Evolutionary conservation across 257 asterid genomes (phyloP), one percentile per base, ranked within the genome.

Genomic region (Hygrophila difformis): DNA sequence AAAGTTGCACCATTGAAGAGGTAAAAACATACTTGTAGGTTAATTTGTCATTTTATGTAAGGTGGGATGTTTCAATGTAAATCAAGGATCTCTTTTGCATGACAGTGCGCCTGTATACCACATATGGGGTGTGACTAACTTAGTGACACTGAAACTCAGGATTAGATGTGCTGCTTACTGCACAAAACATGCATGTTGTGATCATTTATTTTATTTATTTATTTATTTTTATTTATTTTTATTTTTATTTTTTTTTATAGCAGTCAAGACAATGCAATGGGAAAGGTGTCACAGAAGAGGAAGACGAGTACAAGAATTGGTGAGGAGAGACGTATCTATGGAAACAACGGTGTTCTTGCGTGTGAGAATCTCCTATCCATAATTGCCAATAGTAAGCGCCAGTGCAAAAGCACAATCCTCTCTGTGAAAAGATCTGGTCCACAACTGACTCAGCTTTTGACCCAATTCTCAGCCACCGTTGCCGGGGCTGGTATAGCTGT

Each of bases 401-500:
- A 63, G 20, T 73, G 72, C 6, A 74, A 40, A 64, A 66, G 58
- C 16, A 64, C 74, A 16, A 52, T 91, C 49, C 66, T 29, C 47
- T 80, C 94, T 8, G 53, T 91, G 60, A 91, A 80, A 74, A 87
- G 69, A 70, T 77, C 94, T 0, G 73, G 94, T 7, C 72, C 93
- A 8, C 82, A 78, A 45, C 71, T 91, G 43, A 82, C 95, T 23
- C 66, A 60, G 31, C 72, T 82, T 35, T 78, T 91, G 31, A 74
- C 86, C 47, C 88, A 73, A 20, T 63, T 76, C 33, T 86, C 99
- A 0, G 95, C 95, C 50, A 69, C 69, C 67, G 76, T 91, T 18
- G 95, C 99, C 0, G 99, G 99, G 19, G 74, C 94, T 0, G 99
- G 97, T 5, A 69, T 91, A 13, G 97, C 97, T 28, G 77, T 91